Evolutionary conservation across 306 rosid genomes (phyloP).

Genomic region (Hippophae gyantsensis): DNA sequence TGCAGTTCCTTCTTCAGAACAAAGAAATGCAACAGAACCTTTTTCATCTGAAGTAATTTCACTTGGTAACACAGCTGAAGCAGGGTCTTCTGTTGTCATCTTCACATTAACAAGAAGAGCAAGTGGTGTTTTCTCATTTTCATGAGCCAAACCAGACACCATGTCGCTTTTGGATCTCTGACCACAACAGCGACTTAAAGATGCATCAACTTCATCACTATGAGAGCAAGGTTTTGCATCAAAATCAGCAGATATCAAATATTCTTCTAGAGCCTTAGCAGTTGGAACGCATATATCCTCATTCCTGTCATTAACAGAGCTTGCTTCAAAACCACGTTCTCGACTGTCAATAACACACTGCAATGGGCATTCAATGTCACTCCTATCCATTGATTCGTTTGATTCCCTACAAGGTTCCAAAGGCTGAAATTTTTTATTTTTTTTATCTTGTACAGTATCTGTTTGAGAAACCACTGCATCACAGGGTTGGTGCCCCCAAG

Average conservation of each 20-base stretch:
- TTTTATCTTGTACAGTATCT: slow-evolving; percentile 6
- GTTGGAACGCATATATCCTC: slow-evolving; percentile 1
- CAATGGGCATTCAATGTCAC: slow-evolving; percentile 9
- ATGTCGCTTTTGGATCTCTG: background rate
- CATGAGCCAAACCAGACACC: background rate
- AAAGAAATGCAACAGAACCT: background rate
- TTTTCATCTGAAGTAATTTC: background rate
- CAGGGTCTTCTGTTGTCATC: too few relatives aligned
- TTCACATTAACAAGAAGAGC: background rate
- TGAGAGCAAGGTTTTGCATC: background rate
- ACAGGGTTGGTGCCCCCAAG: slow-evolving; percentile 24
- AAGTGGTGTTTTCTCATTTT: background rate
- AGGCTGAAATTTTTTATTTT: slow-evolving; percentile 3
- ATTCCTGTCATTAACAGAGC: slow-evolving; percentile 9
- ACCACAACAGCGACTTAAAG: background rate
- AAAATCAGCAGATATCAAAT: slow-evolving; percentile 6
- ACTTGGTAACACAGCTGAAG: too few relatives aligned
- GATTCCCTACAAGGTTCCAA: slow-evolving; percentile 7
- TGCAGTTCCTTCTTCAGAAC: slow-evolving; percentile 14
- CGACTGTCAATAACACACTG: background rate
- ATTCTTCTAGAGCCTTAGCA: slow-evolving; percentile 5
- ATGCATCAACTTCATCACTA: slow-evolving; percentile 7
- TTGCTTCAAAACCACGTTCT: slow-evolving; percentile 9
- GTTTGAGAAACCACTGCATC: slow-evolving; percentile 9
- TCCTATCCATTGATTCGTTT: slow-evolving; percentile 2